Evolutionary conservation across 176 grass and related monocot genomes (phyloP).

Genomic region (Melocanna baccifera): DNA sequence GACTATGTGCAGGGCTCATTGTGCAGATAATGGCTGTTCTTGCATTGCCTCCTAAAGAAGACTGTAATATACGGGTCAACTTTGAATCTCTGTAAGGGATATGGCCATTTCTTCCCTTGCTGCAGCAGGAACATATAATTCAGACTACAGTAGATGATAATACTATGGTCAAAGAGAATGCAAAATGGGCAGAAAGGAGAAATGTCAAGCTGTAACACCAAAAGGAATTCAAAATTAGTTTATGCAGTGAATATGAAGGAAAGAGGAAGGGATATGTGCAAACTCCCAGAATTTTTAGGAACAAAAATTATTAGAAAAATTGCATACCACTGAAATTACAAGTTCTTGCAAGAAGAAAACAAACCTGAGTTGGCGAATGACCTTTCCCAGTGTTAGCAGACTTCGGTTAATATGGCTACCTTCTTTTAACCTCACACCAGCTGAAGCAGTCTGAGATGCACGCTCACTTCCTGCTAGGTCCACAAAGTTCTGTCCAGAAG

Average conservation of each 20-base stretch:
- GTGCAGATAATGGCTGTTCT: constrained; percentile 94
- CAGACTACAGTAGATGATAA: constrained; percentile 19
- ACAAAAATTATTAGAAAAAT: background rate
- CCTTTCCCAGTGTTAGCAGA: constrained; percentile 88
- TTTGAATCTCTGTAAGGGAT: constrained; percentile 96
- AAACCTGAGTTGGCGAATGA: constrained; percentile 92
- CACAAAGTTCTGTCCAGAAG: constrained; percentile 81
- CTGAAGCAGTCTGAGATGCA: constrained; percentile 82
- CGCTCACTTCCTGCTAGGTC: constrained; percentile 97
- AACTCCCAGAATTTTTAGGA: background rate
- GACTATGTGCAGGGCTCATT: constrained; percentile 83
- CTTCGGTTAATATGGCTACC: constrained; percentile 96
- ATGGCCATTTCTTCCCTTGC: constrained; percentile 90
- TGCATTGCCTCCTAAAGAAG: constrained; percentile 78
- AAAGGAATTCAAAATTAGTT: constrained; percentile 14
- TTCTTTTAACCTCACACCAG: constrained; percentile 84
- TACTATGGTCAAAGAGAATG: background rate
- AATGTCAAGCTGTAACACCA: background rate
- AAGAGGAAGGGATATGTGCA: constrained; percentile 6
- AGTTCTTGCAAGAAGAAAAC: constrained; percentile 29
- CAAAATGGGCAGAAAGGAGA: background rate
- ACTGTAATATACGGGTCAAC: constrained; percentile 83
- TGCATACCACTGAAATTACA: background rate
- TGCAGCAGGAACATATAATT: constrained; percentile 31
- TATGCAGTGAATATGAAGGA: background rate